A percentile compares a stretch with the other conserved stretches of the same genome.
Conservation (phyloP, 164 flowering plant species). For the Aristolochia californica region DNA sequence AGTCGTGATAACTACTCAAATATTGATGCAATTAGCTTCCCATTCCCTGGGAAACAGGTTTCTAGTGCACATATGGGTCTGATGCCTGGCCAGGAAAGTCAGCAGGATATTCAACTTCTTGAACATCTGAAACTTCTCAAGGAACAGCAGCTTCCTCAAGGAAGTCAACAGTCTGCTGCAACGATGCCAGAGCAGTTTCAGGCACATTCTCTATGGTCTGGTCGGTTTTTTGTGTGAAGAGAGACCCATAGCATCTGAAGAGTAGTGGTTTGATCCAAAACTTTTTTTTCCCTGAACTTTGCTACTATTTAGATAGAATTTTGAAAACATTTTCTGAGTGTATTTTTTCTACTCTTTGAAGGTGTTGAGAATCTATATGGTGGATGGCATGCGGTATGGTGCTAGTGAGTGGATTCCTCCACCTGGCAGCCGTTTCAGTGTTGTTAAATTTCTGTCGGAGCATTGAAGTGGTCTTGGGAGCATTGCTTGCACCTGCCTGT, state of each 20-base stretch:
- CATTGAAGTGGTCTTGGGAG: conserved; percentile 38
- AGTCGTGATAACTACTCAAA: conserved; percentile 45
- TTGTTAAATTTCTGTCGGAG: conserved; percentile 40
- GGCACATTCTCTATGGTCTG: conserved; percentile 67
- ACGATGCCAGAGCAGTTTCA: conserved; percentile 61
- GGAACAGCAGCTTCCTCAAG: conserved; percentile 39
- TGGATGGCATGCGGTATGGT: conserved; percentile 30
- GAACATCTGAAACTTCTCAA: conserved; percentile 37
- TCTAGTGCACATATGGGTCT: conserved; percentile 30
- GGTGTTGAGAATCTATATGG: conserved; percentile 19
- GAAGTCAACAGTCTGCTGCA: conserved; percentile 38
- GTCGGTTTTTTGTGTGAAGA: conserved; percentile 73
- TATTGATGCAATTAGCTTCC: conserved; percentile 39
- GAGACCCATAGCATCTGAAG: conserved; percentile 20
- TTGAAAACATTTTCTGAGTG: neutral
- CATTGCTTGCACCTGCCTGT: conserved; percentile 48
- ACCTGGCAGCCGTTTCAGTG: conserved; percentile 28
- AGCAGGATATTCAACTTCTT: conserved; percentile 43
- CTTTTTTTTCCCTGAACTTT: too few relatives aligned
- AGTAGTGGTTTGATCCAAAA: neutral
- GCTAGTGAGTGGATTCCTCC: conserved; percentile 34
- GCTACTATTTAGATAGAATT: neutral
- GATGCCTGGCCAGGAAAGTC: conserved; percentile 31
- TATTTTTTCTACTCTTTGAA: neutral
- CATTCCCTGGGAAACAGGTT: conserved; percentile 82